Conservation (phyloP, 331 rosid genomes). For the Pyrus hybrid region DNA sequence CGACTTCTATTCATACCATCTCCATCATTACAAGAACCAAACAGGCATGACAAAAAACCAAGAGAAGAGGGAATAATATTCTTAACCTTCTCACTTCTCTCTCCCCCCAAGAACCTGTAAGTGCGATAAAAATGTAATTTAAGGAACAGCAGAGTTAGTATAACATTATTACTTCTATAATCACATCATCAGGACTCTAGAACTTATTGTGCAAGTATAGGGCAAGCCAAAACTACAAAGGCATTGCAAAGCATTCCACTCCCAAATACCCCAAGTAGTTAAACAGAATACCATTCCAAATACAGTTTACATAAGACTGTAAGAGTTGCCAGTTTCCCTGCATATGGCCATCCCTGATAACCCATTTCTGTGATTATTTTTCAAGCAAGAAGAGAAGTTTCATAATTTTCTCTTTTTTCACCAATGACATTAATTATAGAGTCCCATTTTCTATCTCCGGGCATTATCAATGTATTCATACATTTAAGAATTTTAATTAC, state of each 20-base stretch:
- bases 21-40: conserved; percentile 54
- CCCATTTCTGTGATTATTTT: neutral
- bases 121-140: conserved; percentile 15
- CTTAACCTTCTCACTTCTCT: conserved; percentile 47
- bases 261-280: neutral
- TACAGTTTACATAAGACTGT: neutral
- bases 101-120: conserved; percentile 50
- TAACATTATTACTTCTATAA: neutral
- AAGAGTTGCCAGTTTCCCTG: neutral
- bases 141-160: neutral
- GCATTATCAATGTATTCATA: conserved; percentile 5
- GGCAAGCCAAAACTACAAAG: neutral
- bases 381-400: neutral
- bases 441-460: neutral
- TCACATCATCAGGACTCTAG: neutral
- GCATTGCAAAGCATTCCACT: neutral
- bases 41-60: conserved; percentile 84
- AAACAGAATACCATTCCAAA: neutral
- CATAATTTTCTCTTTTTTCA: neutral
- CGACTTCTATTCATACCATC: conserved; percentile 24
- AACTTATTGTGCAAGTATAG: neutral
- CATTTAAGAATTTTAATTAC: neutral
- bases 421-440: neutral
- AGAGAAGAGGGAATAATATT: conserved; percentile 57
- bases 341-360: neutral